Conservation (phyloP, 176 grass and related monocot genomes). For the Hordeum marinum region DNA sequence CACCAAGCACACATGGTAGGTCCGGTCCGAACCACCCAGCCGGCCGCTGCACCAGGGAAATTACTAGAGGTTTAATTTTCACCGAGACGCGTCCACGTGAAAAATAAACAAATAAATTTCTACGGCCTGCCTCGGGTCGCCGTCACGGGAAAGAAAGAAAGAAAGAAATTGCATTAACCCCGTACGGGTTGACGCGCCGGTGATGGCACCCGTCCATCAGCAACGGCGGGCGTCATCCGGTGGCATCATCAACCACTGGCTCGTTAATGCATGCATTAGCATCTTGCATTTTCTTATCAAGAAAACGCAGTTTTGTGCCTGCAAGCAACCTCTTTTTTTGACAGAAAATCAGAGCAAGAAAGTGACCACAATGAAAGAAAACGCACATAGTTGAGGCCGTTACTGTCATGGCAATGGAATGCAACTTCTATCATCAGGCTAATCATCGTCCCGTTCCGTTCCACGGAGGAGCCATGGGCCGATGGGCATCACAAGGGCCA, state of each 20-base stretch:
- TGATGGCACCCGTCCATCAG: constrained; percentile 12
- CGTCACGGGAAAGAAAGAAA: not conserved
- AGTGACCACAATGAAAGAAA: not conserved
- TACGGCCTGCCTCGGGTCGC: not conserved
- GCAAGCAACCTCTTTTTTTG: not conserved
- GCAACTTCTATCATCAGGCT: too few relatives aligned
- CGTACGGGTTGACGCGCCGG: constrained; percentile 5
- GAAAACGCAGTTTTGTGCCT: too few relatives aligned
- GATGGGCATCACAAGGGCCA: not conserved
- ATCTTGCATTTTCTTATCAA: not conserved
- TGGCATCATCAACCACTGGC: not conserved
- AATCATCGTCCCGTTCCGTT: not conserved
- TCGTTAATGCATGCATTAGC: not conserved
- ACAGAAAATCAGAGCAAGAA: not conserved
- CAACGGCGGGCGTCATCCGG: not conserved
- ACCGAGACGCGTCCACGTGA: not conserved
- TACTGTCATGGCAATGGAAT: not conserved
- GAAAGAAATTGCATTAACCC: too few relatives aligned
- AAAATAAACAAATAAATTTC: not conserved
- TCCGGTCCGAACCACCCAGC: not conserved
- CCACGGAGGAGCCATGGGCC: not conserved
- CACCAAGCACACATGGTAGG: not conserved
- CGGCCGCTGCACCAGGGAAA: too few relatives aligned
- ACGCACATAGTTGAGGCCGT: not conserved
- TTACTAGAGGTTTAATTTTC: not conserved